These are phyloP conservation scores for Cucumis melo DNA, from an alignment of 306 rosid genomes.

Conservation along the genomic window DNA sequence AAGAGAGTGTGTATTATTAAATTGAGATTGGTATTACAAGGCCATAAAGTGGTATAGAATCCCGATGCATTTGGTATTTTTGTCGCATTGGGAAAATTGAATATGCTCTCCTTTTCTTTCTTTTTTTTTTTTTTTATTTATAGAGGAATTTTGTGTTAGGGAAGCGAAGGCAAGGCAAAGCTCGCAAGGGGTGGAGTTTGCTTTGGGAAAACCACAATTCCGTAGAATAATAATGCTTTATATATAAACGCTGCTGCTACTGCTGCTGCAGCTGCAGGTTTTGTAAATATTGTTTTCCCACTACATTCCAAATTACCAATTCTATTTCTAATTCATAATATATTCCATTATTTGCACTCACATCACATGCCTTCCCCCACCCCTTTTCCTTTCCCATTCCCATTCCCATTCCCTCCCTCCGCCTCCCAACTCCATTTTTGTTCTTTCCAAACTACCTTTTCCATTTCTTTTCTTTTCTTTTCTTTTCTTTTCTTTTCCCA, in stretches of 20 bases:
- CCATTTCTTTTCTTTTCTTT: too few relatives aligned
- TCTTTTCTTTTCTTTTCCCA: too few relatives aligned
- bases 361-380: not conserved
- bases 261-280: not conserved
- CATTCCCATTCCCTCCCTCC: too few relatives aligned
- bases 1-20: not conserved
- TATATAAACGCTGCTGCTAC: not conserved
- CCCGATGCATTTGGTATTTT: conserved; percentile 50
- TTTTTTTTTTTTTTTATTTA: too few relatives aligned
- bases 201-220: conserved; percentile 2
- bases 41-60: conserved; percentile 15
- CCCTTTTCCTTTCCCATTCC: not conserved
- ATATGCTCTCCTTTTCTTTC: conserved; percentile 29
- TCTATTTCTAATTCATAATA: too few relatives aligned
- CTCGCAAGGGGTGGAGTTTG: too few relatives aligned
- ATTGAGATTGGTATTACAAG: not conserved
- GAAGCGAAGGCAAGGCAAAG: too few relatives aligned
- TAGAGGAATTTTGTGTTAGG: too few relatives aligned
- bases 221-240: not conserved
- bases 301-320: too few relatives aligned
- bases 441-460: too few relatives aligned
- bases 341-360: not conserved
- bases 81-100: conserved; percentile 88
- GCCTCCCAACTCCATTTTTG: too few relatives aligned
- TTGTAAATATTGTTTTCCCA: too few relatives aligned